A percentile compares a stretch with the other conserved stretches of the same genome.
Evolutionary conservation across 768 basidiomycete genomes (phyloP).

Genomic region (Holtermannia corniformis): DNA sequence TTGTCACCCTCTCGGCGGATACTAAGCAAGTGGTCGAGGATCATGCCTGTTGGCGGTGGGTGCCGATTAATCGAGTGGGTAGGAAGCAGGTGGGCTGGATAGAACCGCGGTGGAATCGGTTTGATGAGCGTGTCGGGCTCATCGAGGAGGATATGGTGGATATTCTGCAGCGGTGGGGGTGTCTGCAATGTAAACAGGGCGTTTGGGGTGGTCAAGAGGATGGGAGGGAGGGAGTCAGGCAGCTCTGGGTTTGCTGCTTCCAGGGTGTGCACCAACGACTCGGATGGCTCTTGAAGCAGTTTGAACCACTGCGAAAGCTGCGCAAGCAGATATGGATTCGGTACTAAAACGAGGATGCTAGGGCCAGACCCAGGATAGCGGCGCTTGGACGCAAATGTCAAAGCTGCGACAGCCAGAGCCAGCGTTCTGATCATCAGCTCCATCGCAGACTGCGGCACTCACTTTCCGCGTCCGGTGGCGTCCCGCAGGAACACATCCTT

Average conservation of each 20-base stretch:
- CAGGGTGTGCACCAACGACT: not conserved
- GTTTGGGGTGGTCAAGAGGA: slow-evolving; percentile 7
- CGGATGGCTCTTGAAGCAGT: not conserved
- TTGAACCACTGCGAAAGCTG: slow-evolving; percentile 4
- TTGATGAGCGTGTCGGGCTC: slow-evolving; percentile 9
- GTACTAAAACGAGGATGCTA: slow-evolving; percentile 5
- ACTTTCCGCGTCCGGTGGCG: slow-evolving; percentile 19
- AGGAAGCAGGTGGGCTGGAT: not conserved
- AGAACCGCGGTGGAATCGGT: slow-evolving; percentile 5
- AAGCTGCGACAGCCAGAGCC: slow-evolving; percentile 6
- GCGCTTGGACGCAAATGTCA: not conserved
- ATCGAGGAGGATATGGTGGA: slow-evolving; percentile 8
- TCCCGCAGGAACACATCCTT: slow-evolving; percentile 16
- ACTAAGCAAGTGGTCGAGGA: slow-evolving; percentile 5
- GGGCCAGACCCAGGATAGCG: not conserved
- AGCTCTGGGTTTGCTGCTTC: not conserved
- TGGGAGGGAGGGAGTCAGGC: slow-evolving; percentile 5
- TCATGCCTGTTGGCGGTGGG: slow-evolving; percentile 7
- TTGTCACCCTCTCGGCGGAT: not conserved
- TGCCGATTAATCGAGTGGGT: slow-evolving; percentile 5
- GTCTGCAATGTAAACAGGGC: slow-evolving; percentile 1
- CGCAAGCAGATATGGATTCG: slow-evolving; percentile 8
- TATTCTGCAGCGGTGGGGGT: not conserved
- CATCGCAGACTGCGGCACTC: slow-evolving; percentile 1
- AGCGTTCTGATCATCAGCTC: slow-evolving; percentile 1